Evolutionary conservation across 257 asterid species (phyloP), one percentile per base, ranked within the genome.

Genomic region (Thymus mandschuricus): DNA sequence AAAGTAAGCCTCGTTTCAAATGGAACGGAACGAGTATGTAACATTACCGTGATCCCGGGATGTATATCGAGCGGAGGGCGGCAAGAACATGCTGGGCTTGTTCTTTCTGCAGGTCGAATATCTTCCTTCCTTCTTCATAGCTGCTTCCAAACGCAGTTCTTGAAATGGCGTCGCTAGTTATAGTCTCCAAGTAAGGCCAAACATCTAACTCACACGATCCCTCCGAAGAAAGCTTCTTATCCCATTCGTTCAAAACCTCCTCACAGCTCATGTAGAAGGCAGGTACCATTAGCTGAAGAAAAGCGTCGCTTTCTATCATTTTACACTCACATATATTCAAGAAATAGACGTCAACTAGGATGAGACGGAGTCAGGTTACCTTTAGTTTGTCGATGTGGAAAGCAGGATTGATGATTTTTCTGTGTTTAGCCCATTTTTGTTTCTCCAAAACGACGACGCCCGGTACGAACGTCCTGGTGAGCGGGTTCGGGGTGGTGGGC

Each of bases 111-210:
- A 83, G 85, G 52, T 85, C 84, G 55, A 87, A 87, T 10, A 87
- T 80, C 56, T 13, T 80, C 62, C 75, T 72, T 34, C 94, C 94
- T 78, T 87, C 84, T 75, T 86, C 69, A 48, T 83, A 83, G 78
- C 79, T 83, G 73, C 91, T 88, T 2, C 95, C 95, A 21, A 87
- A 87, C 21, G 89, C 84, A 13, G 94, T 83, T 10, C 91, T 74
- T 3, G 89, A 85, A 46, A 87, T 81, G 6, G 82, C 89, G 57
- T 87, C 89, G 49, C 87, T 65, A 0, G 83, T 54, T 31, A 87
- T 51, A 6, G 50, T 65, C 63, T 85, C 83, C 8, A 87, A 60
- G 64, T 75, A 48, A 5, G 87, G 90, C 90, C 93, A 85, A 49
- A 85, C 83, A 49, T 87, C 88, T 31, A 85, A 21, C 69, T 87